These are phyloP conservation scores for Phytomonas sp. DNA, from an alignment of 208 protist species.

Conservation along the genomic window DNA sequence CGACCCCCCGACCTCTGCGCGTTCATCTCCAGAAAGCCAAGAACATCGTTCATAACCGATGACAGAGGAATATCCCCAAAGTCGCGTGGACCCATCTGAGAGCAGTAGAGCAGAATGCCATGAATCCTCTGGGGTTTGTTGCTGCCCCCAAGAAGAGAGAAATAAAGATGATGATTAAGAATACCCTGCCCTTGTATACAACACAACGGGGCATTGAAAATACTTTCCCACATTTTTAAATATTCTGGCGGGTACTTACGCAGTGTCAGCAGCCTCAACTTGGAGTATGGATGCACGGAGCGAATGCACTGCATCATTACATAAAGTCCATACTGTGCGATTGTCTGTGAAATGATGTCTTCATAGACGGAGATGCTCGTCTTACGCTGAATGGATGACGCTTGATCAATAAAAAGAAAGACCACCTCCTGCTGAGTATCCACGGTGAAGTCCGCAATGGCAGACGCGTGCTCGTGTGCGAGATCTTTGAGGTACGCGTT, in stretches of 20 bases:
- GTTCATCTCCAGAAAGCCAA: conserved; percentile 40
- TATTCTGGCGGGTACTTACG: conserved; percentile 49
- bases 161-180: conserved; percentile 75
- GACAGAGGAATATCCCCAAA: conserved; percentile 83
- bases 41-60: conserved; percentile 75
- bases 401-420: conserved; percentile 86
- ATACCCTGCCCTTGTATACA: conserved; percentile 79
- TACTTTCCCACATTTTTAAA: conserved; percentile 46
- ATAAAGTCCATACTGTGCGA: conserved; percentile 68
- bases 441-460: background rate
- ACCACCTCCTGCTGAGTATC: conserved; percentile 11
- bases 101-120: conserved; percentile 83
- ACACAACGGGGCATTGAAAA: conserved; percentile 52
- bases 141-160: conserved; percentile 31
- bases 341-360: conserved; percentile 72
- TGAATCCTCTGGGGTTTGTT: conserved; percentile 22
- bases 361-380: conserved; percentile 66
- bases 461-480: background rate
- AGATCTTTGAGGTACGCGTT: conserved; percentile 14
- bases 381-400: conserved; percentile 64
- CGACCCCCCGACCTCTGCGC: conserved; percentile 1
- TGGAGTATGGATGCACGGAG: conserved; percentile 52
- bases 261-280: conserved; percentile 63
- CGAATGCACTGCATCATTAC: conserved; percentile 84
- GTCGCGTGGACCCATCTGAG: conserved; percentile 74